Evolutionary conservation across 257 asterid genomes (phyloP), one percentile per base, ranked within the genome.

Genomic region (Fraxinus pennsylvanica): DNA sequence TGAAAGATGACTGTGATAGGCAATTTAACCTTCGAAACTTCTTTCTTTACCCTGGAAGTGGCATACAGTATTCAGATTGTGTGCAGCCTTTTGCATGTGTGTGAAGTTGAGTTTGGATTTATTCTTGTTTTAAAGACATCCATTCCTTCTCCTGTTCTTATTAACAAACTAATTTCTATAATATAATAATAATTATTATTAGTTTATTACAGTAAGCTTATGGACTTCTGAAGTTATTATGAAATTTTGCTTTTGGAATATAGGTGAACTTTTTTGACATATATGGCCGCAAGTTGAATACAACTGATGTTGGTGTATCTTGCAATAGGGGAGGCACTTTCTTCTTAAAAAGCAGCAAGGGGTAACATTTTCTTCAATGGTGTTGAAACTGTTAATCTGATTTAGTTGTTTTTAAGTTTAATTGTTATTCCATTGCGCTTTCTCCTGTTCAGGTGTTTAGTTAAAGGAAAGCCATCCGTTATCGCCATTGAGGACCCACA

Each of bases 401-500:
- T 81, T 66, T 65, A 29, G 66, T 68, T 29, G 6, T 36, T 74
- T 68, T 54, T 27, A 54, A 38, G 41, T 74, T 52, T 73, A 14
- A 72, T 79, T 57, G 43, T 65, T 25, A 19, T 36, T 57, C 27
- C 36, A 72, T 75, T 73, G 77, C 61, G 32, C 19, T 2, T 59
- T 57, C 71, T 65, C 43, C 78, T 43, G 80, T 79, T 63, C 91
- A 94, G 99, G 89, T 95, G 91, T 87, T 66, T 85, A 73, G 74
- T 63, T 61, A 89, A 88, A 33, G 96, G 91, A 76, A 88, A 89
- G 80, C 83, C 92, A 54, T 83, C 86, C 76, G 83, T 89, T 32
- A 85, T 96, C 25, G 85, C 99, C 79, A 96, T 96, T 66, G 92
- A 92, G 87, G 99, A 96, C 76, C 99, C 99, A 66, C 99, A 96